Percentiles rank a stretch among this genome's conserved stretches.
phyloP scores from a whole-genome alignment of 2,329 filamentous ascomycete species.

The Aaosphaeria arxii region DNA sequence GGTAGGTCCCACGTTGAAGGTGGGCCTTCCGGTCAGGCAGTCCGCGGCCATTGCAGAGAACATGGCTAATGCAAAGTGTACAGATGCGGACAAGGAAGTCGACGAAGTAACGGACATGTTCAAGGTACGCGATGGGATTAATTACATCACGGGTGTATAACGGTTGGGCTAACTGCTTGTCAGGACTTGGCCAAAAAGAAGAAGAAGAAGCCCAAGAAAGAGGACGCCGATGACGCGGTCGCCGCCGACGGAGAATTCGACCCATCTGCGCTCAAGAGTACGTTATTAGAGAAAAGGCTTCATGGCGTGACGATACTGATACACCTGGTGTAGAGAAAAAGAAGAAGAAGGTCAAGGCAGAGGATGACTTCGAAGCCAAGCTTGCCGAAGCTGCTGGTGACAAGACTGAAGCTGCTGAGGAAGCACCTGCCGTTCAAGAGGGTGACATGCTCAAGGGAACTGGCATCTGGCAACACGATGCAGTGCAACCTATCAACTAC shows the following conservation, averaged over 20 bases:
- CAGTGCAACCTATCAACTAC: conserved; percentile 76
- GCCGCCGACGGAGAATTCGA: conserved; percentile 61
- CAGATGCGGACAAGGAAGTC: conserved; percentile 53
- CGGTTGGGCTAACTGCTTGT: too few relatives aligned
- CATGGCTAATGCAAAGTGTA: neutral
- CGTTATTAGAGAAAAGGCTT: conserved; percentile 54
- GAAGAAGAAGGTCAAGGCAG: conserved; percentile 42
- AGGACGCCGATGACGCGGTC: conserved; percentile 53
- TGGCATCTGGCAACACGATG: conserved; percentile 84
- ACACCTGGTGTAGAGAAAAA: neutral
- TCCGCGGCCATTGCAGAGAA: conserved; percentile 3
- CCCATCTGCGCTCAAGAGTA: conserved; percentile 69
- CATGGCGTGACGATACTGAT: too few relatives aligned
- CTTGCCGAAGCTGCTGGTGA: conserved; percentile 56
- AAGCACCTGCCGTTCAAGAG: conserved; percentile 52
- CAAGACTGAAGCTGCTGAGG: conserved; percentile 55
- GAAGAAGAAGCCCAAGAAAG: conserved; percentile 59
- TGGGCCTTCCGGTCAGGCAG: conserved; percentile 14
- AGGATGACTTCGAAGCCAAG: conserved; percentile 64
- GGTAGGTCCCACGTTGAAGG: conserved; percentile 11
- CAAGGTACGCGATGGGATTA: conserved; percentile 55
- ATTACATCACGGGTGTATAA: too few relatives aligned
- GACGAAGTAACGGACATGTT: conserved; percentile 63
- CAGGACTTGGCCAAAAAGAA: conserved; percentile 50
- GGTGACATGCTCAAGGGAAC: conserved; percentile 86